Conservation (phyloP, 257 asterid species). For the Jaltomata sinuosa region DNA sequence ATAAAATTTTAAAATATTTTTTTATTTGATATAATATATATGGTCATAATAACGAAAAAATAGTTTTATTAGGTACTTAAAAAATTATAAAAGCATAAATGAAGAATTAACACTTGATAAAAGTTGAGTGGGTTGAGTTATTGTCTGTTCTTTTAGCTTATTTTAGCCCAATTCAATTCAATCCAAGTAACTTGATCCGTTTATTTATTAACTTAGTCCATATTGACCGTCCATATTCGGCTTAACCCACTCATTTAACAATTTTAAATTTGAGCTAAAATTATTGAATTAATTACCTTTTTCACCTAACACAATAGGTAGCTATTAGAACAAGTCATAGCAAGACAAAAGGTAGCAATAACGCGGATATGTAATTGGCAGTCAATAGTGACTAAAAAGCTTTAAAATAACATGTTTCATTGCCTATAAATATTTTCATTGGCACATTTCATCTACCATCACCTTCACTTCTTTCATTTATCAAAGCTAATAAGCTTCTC, state of each 20-base stretch:
- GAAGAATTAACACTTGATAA: too few relatives aligned
- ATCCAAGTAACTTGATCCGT: neutral
- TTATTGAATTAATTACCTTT: too few relatives aligned
- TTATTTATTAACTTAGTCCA: too few relatives aligned
- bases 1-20: accelerated
- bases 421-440: neutral
- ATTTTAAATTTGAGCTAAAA: neutral
- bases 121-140: neutral
- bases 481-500: neutral
- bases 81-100: too few relatives aligned
- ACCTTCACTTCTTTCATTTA: neutral
- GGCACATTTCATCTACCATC: neutral
- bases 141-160: neutral
- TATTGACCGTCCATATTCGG: too few relatives aligned
- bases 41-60: too few relatives aligned
- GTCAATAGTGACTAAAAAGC: neutral
- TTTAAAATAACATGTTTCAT: neutral
- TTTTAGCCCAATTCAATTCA: too few relatives aligned
- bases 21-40: too few relatives aligned
- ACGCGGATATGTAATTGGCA: neutral
- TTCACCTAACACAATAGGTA: neutral
- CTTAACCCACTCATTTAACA: neutral
- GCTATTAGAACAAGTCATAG: neutral
- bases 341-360: neutral
- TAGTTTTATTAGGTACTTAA: too few relatives aligned